phyloP scores from a whole-genome alignment of 768 basidiomycete species.

The Gymnopilus dilepis region DNA sequence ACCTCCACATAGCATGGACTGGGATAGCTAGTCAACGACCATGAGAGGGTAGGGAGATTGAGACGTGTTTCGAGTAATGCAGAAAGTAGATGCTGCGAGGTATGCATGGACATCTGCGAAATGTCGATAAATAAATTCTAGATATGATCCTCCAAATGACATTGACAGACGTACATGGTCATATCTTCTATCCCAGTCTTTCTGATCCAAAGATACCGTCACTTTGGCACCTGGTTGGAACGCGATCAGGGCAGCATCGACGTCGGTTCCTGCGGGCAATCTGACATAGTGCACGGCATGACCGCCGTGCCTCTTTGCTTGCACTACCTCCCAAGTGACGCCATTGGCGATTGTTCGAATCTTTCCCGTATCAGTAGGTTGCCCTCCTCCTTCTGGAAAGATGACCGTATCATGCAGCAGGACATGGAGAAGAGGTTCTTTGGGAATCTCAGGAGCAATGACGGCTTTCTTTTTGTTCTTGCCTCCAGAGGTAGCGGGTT shows the following conservation, averaged over 20 bases:
- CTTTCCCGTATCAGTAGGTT: constrained; percentile 74
- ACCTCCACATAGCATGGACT: constrained; percentile 80
- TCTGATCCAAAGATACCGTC: constrained; percentile 56
- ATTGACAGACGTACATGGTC: constrained; percentile 68
- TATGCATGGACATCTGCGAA: constrained; percentile 80
- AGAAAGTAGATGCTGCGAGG: constrained; percentile 83
- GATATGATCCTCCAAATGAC: neutral
- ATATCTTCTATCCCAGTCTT: constrained; percentile 67
- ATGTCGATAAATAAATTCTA: constrained; percentile 1
- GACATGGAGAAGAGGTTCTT: constrained; percentile 62
- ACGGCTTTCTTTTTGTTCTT: constrained; percentile 66
- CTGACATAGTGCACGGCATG: constrained; percentile 78
- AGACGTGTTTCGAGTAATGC: constrained; percentile 74
- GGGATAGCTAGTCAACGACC: constrained; percentile 77
- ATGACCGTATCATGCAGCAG: constrained; percentile 78
- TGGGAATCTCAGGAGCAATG: constrained; percentile 46
- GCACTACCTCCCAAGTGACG: constrained; percentile 60
- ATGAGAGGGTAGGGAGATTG: constrained; percentile 73
- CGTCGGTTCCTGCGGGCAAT: constrained; percentile 38
- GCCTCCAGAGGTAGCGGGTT: constrained; percentile 33
- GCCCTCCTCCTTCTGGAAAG: constrained; percentile 85
- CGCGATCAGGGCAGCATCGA: constrained; percentile 47
- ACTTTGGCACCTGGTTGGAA: constrained; percentile 60
- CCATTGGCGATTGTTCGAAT: constrained; percentile 52
- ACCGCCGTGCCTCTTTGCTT: constrained; percentile 72